Evolutionary conservation across 2,329 filamentous ascomycete species (phyloP), one percentile per base, ranked within the genome.

Genomic region (Trichoderma sp.): DNA sequence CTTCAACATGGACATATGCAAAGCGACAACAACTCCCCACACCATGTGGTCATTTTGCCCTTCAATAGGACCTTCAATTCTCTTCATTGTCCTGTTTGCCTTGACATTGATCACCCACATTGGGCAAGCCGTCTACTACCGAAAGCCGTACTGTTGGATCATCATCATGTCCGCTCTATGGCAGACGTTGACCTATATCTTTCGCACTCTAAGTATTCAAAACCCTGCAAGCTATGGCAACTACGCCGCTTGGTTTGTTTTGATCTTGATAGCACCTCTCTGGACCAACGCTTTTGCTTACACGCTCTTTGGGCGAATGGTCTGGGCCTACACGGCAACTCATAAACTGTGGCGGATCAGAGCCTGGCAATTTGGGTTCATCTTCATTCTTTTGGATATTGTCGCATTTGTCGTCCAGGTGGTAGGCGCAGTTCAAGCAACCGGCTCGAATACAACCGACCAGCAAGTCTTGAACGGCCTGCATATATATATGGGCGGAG

Each of bases 121-220:
- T 40, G 21, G 57, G 3, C 35, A 47, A 11, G 35, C 37, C 16
- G 14, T 24, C 27, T 24, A 40, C 14, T 59, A 59, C 19, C 35
- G 37, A 27, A 37, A 59, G 35, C 37, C 37, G 24, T 59, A 59
- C 35, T 27, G n/a, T 21, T 59, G 57, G 57, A 21, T 59, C 24
- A 59, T 59, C 37, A 40, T 59, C 33, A 59, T 59, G 57, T 59
- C 57, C 4, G 57, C 33, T 14, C 16, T 59, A 40, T 59, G 57
- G 57, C 57, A 59, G 35, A 35, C 37, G 4, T 19, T 59, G 4
- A 59, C 57, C 11, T 59, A 59, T 8, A 59, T 59, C 8, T 59
- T 59, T n/a, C 57, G 35, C 3, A 59, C 57, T 7, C 6, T 59
- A 10, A 59, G 57, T 21, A 59, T 59, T 16, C 57, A 40, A 14